Conservation (phyloP, 441 rosid species). For the Croton laevigatus region DNA sequence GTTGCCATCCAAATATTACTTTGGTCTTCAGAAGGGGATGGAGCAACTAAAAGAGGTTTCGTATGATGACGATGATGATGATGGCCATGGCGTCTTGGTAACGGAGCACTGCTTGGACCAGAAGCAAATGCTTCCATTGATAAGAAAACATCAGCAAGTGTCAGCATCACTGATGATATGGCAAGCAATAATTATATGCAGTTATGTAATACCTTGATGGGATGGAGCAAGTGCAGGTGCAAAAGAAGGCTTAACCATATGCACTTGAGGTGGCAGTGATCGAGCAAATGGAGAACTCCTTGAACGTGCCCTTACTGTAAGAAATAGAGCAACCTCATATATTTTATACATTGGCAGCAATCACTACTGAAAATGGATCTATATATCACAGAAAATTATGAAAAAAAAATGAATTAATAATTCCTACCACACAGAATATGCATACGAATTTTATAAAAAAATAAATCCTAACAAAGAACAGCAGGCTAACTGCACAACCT, state of each 20-base stretch:
- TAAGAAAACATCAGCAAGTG: slow-evolving; percentile 19
- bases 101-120: slow-evolving; percentile 36
- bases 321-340: slow-evolving; percentile 26
- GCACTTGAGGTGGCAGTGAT: slow-evolving; percentile 33
- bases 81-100: slow-evolving; percentile 41
- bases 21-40: slow-evolving; percentile 60
- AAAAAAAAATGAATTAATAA: background rate
- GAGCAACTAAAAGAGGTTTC: slow-evolving; percentile 54
- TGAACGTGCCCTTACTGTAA: slow-evolving; percentile 56
- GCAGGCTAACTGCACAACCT: background rate
- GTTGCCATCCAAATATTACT: slow-evolving; percentile 37
- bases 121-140: slow-evolving; percentile 39
- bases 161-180: slow-evolving; percentile 8
- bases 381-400: background rate
- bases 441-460: background rate
- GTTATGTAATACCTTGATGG: slow-evolving; percentile 39
- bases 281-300: slow-evolving; percentile 37
- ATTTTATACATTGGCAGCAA: slow-evolving; percentile 21
- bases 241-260: slow-evolving; percentile 34
- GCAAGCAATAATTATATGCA: slow-evolving; percentile 7
- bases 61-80: slow-evolving; percentile 53
- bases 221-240: slow-evolving; percentile 52
- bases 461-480: background rate
- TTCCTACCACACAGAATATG: background rate
- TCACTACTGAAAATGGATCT: slow-evolving; percentile 8